Conservation (phyloP, 2,329 filamentous ascomycete genomes). For the Hymenoscyphus linearis region DNA sequence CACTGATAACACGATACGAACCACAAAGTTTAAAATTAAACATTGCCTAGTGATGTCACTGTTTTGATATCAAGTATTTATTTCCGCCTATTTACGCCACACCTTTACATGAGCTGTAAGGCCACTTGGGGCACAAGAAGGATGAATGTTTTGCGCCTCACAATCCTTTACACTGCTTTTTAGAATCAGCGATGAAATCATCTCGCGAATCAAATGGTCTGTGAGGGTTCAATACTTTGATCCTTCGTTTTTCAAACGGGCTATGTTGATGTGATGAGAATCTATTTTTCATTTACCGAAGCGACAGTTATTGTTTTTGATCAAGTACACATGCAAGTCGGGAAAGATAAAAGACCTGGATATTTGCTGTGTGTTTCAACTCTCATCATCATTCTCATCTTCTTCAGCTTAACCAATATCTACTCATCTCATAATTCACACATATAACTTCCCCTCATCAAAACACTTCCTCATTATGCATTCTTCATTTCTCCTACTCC, state of each 20-base stretch:
- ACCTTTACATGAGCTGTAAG: not conserved
- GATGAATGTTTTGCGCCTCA: not conserved
- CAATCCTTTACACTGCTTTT: not conserved
- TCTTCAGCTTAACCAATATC: not conserved
- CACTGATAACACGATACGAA: not conserved
- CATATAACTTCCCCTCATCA: not conserved
- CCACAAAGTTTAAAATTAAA: not conserved
- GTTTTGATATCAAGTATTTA: not conserved
- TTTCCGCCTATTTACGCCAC: not conserved
- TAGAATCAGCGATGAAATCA: not conserved
- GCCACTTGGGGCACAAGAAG: not conserved
- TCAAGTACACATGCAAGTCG: not conserved
- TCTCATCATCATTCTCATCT: not conserved
- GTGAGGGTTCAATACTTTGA: not conserved
- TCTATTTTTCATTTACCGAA: not conserved
- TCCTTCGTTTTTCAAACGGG: not conserved
- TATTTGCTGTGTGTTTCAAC: not conserved
- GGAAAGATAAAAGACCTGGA: not conserved
- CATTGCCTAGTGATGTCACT: not conserved
- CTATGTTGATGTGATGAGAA: not conserved
- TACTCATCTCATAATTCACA: not conserved
- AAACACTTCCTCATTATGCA: not conserved
- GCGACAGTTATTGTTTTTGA: not conserved
- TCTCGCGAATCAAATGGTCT: not conserved
- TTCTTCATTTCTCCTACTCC: not conserved